Evolutionary conservation across 1,284 basidiomycete genomes (phyloP).

Genomic region (Microbotryum intermedium): DNA sequence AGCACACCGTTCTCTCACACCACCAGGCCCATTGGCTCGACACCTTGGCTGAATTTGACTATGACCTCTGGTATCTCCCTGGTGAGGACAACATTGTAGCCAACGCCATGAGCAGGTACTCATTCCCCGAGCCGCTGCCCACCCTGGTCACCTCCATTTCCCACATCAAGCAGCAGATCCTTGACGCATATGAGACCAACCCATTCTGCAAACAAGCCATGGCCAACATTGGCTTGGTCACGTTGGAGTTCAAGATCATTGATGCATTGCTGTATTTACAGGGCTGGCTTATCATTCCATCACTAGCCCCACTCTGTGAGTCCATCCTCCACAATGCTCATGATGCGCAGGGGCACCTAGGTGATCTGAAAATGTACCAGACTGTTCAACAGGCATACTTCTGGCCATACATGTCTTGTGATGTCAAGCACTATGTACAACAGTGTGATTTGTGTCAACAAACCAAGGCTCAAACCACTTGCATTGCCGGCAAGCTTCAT

Average conservation of each 20-base stretch:
- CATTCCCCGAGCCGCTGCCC: background rate
- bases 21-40: slow-evolving; percentile 5
- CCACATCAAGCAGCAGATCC: slow-evolving; percentile 40
- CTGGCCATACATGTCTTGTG: slow-evolving; percentile 42
- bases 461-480: slow-evolving; percentile 10
- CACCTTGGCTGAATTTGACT: slow-evolving; percentile 41
- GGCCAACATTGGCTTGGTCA: background rate
- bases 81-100: slow-evolving; percentile 38
- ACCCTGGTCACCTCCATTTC: slow-evolving; percentile 28
- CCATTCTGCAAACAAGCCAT: slow-evolving; percentile 34
- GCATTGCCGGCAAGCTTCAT: slow-evolving; percentile 4
- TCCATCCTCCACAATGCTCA: slow-evolving; percentile 35
- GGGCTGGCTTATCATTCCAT: slow-evolving; percentile 38
- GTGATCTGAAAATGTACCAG: slow-evolving; percentile 40
- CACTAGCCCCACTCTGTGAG: slow-evolving; percentile 20
- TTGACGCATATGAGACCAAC: slow-evolving; percentile 36
- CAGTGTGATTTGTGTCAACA: slow-evolving; percentile 18
- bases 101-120: slow-evolving; percentile 19
- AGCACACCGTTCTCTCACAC: slow-evolving; percentile 38
- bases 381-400: slow-evolving; percentile 38
- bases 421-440: background rate
- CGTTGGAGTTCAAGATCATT: background rate
- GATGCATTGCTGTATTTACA: slow-evolving; percentile 38
- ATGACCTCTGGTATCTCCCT: slow-evolving; percentile 33
- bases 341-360: slow-evolving; percentile 41